phyloP scores from a whole-genome alignment of 805 yeast species.

The Schwanniomyces yamadae region DNA sequence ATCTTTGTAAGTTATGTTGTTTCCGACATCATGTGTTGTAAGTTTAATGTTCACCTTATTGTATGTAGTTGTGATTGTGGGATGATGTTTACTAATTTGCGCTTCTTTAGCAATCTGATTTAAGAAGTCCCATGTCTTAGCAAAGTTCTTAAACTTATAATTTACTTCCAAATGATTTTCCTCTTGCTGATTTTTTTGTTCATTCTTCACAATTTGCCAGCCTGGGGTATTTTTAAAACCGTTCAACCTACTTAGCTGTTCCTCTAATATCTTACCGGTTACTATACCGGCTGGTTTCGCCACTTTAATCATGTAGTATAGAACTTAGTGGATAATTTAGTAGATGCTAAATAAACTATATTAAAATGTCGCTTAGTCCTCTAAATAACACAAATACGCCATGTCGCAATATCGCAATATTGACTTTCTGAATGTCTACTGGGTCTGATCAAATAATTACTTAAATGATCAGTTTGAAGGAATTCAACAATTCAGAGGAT shows the following conservation, averaged over 20 bases:
- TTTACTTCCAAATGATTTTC: conserved; percentile 27
- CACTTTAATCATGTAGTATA: conserved; percentile 1
- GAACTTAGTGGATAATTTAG: not conserved
- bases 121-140: conserved; percentile 66
- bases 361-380: not conserved
- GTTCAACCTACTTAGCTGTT: conserved; percentile 6
- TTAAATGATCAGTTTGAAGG: too few species aligned
- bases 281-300: not conserved
- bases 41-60: conserved; percentile 53
- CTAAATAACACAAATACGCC: not conserved
- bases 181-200: not conserved
- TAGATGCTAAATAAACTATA: not conserved
- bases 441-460: too few species aligned
- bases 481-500: not conserved
- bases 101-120: conserved; percentile 57
- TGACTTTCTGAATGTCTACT: too few species aligned
- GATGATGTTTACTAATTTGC: conserved; percentile 66
- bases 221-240: not conserved
- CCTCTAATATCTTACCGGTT: conserved; percentile 2
- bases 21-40: conserved; percentile 63
- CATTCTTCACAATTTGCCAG: conserved; percentile 5
- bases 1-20: conserved; percentile 54
- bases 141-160: conserved; percentile 49
- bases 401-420: not conserved
- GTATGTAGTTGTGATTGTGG: conserved; percentile 63